phyloP scores from a whole-genome alignment of 768 basidiomycete species.

The Roridomyces roridus region DNA sequence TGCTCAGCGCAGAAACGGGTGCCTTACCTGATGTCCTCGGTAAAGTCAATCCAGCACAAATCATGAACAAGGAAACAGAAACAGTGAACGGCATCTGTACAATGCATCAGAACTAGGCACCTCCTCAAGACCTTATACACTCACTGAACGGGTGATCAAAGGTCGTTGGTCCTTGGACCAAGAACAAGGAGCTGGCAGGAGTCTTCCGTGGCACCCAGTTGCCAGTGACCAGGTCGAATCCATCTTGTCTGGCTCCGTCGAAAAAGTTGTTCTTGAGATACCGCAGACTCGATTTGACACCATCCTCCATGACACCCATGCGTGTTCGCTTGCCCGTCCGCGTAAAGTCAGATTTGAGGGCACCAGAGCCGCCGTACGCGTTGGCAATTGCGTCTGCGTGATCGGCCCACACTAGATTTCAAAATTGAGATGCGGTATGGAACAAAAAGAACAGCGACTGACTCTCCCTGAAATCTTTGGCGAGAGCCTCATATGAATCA shows the following conservation, averaged over 20 bases:
- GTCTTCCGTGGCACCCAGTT: conserved; percentile 85
- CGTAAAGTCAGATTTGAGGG: conserved; percentile 96
- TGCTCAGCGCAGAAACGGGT: conserved; percentile 1
- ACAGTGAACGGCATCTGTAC: conserved; percentile 83
- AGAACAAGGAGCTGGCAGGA: conserved; percentile 69
- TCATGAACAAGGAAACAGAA: conserved; percentile 86
- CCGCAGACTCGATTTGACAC: conserved; percentile 80
- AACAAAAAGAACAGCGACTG: conserved; percentile 33
- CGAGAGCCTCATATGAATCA: conserved; percentile 82
- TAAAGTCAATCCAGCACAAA: conserved; percentile 83
- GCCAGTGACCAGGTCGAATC: conserved; percentile 93
- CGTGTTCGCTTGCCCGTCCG: conserved; percentile 89
- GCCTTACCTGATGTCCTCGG: conserved; percentile 85
- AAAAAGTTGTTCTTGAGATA: conserved; percentile 98
- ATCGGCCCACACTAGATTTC: conserved; percentile 88
- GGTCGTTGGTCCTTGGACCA: conserved; percentile 83
- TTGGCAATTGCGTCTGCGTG: conserved; percentile 90
- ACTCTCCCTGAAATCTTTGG: conserved; percentile 89
- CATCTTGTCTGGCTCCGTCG: conserved; percentile 95
- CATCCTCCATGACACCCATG: conserved; percentile 83
- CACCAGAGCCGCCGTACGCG: conserved; percentile 95
- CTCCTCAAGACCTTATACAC: conserved; percentile 30
- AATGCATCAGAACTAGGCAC: background rate
- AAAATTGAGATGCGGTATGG: background rate
- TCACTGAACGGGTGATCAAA: conserved; percentile 82